A percentile compares a stretch with the other conserved stretches of the same genome.
Evolutionary conservation across 768 basidiomycete species (phyloP).

Genomic region (Clavulina sp.): DNA sequence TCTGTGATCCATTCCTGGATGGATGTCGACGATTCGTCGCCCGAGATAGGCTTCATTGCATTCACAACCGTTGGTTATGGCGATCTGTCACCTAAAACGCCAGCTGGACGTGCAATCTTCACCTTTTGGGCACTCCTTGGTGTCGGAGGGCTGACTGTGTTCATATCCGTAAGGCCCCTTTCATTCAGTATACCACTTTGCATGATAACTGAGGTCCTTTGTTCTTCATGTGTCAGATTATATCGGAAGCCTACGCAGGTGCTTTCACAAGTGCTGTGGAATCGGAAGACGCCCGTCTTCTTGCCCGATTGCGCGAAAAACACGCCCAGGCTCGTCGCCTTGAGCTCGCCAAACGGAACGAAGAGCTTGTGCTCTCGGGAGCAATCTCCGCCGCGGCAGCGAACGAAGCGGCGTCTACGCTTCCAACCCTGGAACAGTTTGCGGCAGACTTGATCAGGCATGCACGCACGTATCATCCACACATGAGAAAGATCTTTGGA

Average conservation of each 20-base stretch:
- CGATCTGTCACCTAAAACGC: constrained; percentile 43
- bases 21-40: not conserved
- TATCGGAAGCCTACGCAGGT: not conserved
- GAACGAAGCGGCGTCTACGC: too few relatives aligned
- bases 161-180: constrained; percentile 24
- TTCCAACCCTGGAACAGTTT: too few relatives aligned
- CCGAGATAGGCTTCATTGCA: not conserved
- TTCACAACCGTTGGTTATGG: constrained; percentile 18
- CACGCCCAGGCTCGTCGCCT: not conserved
- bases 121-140: constrained; percentile 65
- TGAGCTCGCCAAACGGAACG: not conserved
- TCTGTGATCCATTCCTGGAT: not conserved
- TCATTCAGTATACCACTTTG: too few relatives aligned
- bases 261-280: not conserved
- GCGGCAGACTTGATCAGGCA: not conserved
- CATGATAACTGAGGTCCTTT: not conserved
- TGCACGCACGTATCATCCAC: not conserved
- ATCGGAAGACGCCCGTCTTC: not conserved
- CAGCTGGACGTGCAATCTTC: constrained; percentile 59
- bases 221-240: not conserved
- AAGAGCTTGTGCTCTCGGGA: not conserved
- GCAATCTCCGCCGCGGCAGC: too few relatives aligned
- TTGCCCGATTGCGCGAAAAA: too few relatives aligned
- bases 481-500: not conserved
- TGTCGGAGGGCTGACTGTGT: constrained; percentile 56